Percentiles rank a stretch among this genome's conserved stretches.
Conservation (phyloP, 768 basidiomycete species). For the Antrodiella citrinella region DNA sequence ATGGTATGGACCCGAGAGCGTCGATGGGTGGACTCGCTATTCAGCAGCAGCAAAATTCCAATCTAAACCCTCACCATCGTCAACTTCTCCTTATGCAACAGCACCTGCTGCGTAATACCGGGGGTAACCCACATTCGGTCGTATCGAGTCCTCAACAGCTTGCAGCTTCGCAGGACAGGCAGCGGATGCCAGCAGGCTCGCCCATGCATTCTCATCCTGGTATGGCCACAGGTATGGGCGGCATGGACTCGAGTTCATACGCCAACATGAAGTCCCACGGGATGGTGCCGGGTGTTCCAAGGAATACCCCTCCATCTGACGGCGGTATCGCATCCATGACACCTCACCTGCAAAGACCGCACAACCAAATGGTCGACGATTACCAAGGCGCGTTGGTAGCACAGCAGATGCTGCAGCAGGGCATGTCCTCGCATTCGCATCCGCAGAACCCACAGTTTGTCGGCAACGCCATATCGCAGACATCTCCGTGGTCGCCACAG, state of each 20-base stretch:
- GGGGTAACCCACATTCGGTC: not conserved
- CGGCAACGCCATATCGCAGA: too few relatives aligned
- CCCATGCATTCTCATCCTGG: too few relatives aligned
- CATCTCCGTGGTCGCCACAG: not conserved
- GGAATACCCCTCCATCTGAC: not conserved
- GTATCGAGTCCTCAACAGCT: too few relatives aligned
- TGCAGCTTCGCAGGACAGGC: too few relatives aligned
- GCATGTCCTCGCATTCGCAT: not conserved
- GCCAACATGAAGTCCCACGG: not conserved
- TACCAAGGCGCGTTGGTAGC: not conserved
- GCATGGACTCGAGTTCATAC: not conserved
- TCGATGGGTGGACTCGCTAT: slow-evolving; percentile 17
- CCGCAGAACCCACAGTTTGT: not conserved
- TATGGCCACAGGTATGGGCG: too few relatives aligned
- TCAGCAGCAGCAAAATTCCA: slow-evolving; percentile 16
- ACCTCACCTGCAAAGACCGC: not conserved
- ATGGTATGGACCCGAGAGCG: slow-evolving; percentile 13
- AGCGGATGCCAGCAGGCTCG: too few relatives aligned
- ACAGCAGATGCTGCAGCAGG: not conserved
- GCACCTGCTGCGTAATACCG: slow-evolving; percentile 9
- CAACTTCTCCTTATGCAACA: slow-evolving; percentile 37
- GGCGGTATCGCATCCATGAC: not conserved
- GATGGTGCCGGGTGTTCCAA: not conserved
- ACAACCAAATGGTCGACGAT: not conserved
- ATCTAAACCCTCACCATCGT: slow-evolving; percentile 32